Evolutionary conservation across 1,284 basidiomycete genomes (phyloP), one percentile per base, ranked within the genome.

Genomic region (Ceratobasidium sp.): DNA sequence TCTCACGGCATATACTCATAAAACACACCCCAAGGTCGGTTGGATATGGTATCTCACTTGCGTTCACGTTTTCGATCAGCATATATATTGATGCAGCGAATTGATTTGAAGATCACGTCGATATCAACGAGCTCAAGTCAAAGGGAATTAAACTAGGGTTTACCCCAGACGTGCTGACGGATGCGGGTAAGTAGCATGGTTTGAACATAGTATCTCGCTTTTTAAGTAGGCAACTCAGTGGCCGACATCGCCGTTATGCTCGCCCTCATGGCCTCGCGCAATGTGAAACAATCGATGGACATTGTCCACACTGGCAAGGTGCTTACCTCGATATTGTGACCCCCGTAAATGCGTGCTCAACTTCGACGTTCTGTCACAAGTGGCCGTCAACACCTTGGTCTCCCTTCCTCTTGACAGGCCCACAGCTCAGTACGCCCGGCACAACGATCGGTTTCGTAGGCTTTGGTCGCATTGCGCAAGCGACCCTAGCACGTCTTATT

Each of bases 401-500:
- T 0, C 96, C 96, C 0, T 95, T 92, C 80, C 82, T 84, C 11
- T 88, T 94, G 77, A 93, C 90, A 77, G 95, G 94, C 0, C 91
- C 90, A 0, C 92, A 94, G 80, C 81, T 93, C 6, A 90, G 90
- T 81, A 82, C 71, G 16, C 74, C 88, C 0, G 85, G 61, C 27
- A 72, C 73, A 2, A 96, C 90, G 1, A 88, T 91, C 2, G 96
- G 95, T 0, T 97, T 98, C 83, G 84, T 98, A 39, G 96, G 97
- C 8, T 98, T 98, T 79, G 97, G 96, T 5, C 90, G 96, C 58
- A 98, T 97, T 78, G 89, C 94, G 0, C 93, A 95, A 78, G 90
- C 90, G 3, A 92, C 90, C 0, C 86, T 95, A 54, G 83, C 86
- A 9, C 90, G 95, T 14, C 87, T 97, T 29, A 83, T 92, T 14